Evolutionary conservation across 768 basidiomycete genomes (phyloP).

Genomic region (Boletus rubescentipes): DNA sequence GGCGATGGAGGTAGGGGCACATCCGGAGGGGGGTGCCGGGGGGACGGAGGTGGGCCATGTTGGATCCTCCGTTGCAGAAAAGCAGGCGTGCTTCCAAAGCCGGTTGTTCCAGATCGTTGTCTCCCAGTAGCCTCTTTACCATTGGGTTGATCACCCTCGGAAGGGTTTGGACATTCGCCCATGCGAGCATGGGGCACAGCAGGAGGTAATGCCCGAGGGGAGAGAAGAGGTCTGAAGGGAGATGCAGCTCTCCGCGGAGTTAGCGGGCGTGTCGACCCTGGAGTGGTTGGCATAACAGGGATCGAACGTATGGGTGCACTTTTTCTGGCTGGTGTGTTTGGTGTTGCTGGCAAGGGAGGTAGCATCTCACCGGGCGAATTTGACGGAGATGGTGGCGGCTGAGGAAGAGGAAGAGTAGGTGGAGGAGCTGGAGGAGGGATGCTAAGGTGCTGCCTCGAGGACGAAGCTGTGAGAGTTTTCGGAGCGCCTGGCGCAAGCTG

Average conservation of each 20-base stretch:
- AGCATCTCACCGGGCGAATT: not conserved
- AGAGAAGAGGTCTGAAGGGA: constrained; percentile 23
- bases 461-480: constrained; percentile 7
- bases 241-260: constrained; percentile 17
- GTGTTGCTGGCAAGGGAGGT: constrained; percentile 1
- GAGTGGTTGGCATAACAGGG: constrained; percentile 11
- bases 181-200: not conserved
- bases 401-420: constrained; percentile 32
- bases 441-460: constrained; percentile 29
- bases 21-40: constrained; percentile 30
- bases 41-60: constrained; percentile 23
- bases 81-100: constrained; percentile 18
- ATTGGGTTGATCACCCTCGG: constrained; percentile 8
- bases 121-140: constrained; percentile 7
- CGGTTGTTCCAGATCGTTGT: constrained; percentile 16
- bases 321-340: constrained; percentile 8
- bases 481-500: not conserved
- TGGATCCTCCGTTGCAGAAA: constrained; percentile 33
- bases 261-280: constrained; percentile 14
- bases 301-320: constrained; percentile 14
- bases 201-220: constrained; percentile 10
- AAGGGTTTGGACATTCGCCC: not conserved
- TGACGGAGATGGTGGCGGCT: constrained; percentile 22
- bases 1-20: constrained; percentile 30
- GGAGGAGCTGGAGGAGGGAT: constrained; percentile 33